These are phyloP conservation scores for Funneliformis geosporum DNA, from an alignment of 192 early-diverging fungal genomes.

Conservation along the genomic window DNA sequence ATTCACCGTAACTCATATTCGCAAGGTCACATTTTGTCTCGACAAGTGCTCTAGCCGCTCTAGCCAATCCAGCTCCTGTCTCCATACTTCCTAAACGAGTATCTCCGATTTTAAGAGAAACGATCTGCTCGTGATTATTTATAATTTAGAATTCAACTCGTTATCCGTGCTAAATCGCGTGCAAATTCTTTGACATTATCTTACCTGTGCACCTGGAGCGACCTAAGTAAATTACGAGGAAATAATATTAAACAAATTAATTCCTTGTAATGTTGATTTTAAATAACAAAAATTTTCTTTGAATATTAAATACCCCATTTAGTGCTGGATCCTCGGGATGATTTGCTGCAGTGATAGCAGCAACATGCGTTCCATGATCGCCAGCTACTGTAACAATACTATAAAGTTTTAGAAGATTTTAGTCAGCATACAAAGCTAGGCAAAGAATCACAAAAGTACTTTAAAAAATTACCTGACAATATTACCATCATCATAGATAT, in stretches of 20 bases:
- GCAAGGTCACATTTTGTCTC: slow-evolving; percentile 69
- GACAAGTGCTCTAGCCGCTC: slow-evolving; percentile 76
- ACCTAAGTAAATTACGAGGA: slow-evolving; percentile 43
- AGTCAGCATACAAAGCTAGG: slow-evolving; percentile 11
- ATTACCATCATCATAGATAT: slow-evolving; percentile 87
- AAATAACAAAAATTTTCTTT: background rate
- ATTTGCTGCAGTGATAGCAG: slow-evolving; percentile 88
- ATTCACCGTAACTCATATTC: slow-evolving; percentile 91
- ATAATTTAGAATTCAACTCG: background rate
- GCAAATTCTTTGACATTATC: background rate
- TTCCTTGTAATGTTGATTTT: background rate
- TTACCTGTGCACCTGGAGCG: slow-evolving; percentile 86
- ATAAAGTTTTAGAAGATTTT: background rate
- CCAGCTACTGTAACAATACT: slow-evolving; percentile 83
- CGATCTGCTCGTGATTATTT: slow-evolving; percentile 46
- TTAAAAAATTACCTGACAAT: slow-evolving; percentile 51
- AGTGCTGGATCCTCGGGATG: slow-evolving; percentile 80
- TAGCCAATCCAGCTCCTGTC: slow-evolving; percentile 77
- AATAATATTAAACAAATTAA: background rate
- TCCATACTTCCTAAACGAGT: slow-evolving; percentile 74
- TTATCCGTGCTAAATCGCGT: background rate
- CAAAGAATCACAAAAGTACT: background rate
- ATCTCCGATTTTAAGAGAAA: slow-evolving; percentile 94
- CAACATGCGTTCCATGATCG: slow-evolving; percentile 94
- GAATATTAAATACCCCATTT: slow-evolving; percentile 67